phyloP scores from a whole-genome alignment of 2,329 filamentous ascomycete genomes.

The Colletotrichum sp. region DNA sequence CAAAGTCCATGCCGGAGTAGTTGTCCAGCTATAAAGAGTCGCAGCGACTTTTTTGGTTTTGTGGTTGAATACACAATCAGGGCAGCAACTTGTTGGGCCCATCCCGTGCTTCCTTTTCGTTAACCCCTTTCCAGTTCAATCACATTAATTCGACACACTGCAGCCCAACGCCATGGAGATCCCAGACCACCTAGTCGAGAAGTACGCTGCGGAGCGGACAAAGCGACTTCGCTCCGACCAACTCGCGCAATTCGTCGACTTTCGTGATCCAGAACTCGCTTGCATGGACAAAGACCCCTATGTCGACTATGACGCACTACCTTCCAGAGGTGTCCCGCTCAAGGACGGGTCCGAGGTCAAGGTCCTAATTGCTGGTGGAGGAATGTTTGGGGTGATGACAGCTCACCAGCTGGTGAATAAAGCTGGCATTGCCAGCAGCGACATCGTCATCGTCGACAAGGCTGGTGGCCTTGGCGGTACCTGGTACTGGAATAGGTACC shows the following conservation, averaged over 20 bases:
- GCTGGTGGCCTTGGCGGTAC: constrained; percentile 52
- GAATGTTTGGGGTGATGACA: neutral
- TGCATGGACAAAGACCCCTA: neutral
- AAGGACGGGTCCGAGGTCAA: neutral
- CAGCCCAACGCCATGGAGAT: neutral
- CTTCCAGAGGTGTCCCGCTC: neutral
- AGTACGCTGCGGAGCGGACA: neutral
- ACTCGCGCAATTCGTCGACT: neutral
- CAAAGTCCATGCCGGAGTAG: accelerated
- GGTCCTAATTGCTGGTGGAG: neutral
- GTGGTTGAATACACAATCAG: neutral
- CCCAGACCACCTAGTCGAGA: neutral
- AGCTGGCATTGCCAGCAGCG: neutral
- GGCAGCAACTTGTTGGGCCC: neutral
- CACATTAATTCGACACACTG: neutral
- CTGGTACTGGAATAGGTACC: constrained; percentile 58
- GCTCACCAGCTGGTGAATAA: neutral
- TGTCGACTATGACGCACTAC: neutral
- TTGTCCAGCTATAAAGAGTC: neutral
- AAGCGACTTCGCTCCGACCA: neutral
- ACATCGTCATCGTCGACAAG: constrained; percentile 36
- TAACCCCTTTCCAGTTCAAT: neutral
- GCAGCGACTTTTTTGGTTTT: neutral
- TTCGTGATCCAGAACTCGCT: neutral
- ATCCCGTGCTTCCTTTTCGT: accelerated